Base-by-base conservation (phyloP, 73 alveolate genomes). In the Symbiodinium natans region DNA sequence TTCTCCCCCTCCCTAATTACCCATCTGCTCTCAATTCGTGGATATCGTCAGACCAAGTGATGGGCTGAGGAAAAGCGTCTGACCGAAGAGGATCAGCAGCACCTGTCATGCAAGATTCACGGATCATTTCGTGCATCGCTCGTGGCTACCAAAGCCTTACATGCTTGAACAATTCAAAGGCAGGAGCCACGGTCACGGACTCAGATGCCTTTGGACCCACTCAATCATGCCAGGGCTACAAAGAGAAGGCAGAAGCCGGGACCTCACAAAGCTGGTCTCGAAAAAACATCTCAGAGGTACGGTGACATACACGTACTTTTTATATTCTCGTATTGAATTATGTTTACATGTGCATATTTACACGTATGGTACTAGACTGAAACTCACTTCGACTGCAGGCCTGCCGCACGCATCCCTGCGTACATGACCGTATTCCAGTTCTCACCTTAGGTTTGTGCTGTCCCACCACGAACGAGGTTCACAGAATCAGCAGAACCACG, bases 361-460 rank as follows among this genome's bases (percentile, higher is more conserved):
- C n/a, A n/a, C n/a, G n/a, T n/a, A n/a, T n/a, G n/a, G n/a, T n/a
- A n/a, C n/a, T n/a, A n/a, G n/a, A n/a, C n/a, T n/a, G n/a, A n/a
- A n/a, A n/a, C n/a, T n/a, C n/a, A n/a, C n/a, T n/a, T n/a, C n/a
- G n/a, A n/a, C n/a, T n/a, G n/a, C n/a, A n/a, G n/a, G 36, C 98
- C 90, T 2, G 80, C 98, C 15, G 98, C 84, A 11, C 98, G 90
- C 99, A 93, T 93, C 73, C 94, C 95, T 8, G 93, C 99, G 29
- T 93, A 93, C 99, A 93, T 93, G 46, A 93, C 84, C 25, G 95
- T 84, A 41, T 93, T 93, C 99, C 99, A 93, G 82, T 93, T 93
- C 99, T 93, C 99, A 46, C 99, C 99, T 41, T 63, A 25, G 83
- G 54, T 34, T 46, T 36, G 31, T 77, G 87, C 23, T n/a, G 42